Evolutionary conservation across 2,329 filamentous ascomycete genomes (phyloP), one percentile per base, ranked within the genome.

Genomic region (Paradendryphiella salina): DNA sequence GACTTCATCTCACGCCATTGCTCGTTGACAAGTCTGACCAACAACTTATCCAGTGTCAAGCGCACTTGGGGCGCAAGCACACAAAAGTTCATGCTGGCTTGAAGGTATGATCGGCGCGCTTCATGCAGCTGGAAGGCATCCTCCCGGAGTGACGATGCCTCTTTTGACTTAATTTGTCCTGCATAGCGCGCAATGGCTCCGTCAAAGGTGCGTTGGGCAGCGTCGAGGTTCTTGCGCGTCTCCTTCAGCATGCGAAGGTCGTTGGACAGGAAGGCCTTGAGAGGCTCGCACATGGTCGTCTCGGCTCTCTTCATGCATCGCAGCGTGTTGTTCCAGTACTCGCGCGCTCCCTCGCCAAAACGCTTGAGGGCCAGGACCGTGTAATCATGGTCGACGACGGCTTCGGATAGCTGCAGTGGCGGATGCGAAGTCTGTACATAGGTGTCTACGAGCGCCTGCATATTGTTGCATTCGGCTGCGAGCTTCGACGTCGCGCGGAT

Each of bases 121-220:
- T 97, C 94, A 70, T 96, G 94, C 31, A 97, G 84, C 69, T 94
- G 87, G 66, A 99, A 99, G 0, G 94, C 94, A 74, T 99, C 94
- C 73, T 99, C 94, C 53, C 94, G 83, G 48, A 99, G 79, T 1
- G 91, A 84, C 0, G 91, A 96, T 0, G 93, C 84, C 73, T 99
- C 94, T 75, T 97, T 99, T 5, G 90, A 87, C 78, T 96, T 97
- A 59, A 86, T 88, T 73, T 96, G 91, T 3, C 83, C 80, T 4
- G 91, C 82, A 68, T 96, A 97, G 51, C 92, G 85, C 17, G 89
- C 84, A 50, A 96, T 82, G 3, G 89, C 85, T 46, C 83, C 82
- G 71, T 99, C 94, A 66, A 92, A 96, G 3, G 83, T 82, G 73
- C 90, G 90, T 73, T 99, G 94, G 0, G 89, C 80, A 38, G 84